These are phyloP conservation scores for Epichloe sp. DNA, from an alignment of 2,329 filamentous ascomycete species.

Conservation along the genomic window DNA sequence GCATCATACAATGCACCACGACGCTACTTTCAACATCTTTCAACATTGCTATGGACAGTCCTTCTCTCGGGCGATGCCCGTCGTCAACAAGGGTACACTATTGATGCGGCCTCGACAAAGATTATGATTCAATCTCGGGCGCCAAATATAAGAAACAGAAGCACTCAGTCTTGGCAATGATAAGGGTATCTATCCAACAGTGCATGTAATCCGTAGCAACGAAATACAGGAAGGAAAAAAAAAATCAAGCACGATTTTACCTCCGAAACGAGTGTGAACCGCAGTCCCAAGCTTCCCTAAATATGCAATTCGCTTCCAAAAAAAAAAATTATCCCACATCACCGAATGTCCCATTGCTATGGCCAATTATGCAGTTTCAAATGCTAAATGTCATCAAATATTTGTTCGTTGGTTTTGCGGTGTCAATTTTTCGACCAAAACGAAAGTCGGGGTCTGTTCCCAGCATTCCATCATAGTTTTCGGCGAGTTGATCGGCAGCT, in stretches of 20 bases:
- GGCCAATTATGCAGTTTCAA: neutral
- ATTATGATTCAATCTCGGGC: too few relatives aligned
- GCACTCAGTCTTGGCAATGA: too few relatives aligned
- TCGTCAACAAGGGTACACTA: too few relatives aligned
- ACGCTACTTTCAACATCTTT: too few relatives aligned
- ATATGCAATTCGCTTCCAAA: neutral
- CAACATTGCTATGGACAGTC: too few relatives aligned
- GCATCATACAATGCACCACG: too few relatives aligned
- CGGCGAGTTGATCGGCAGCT: neutral
- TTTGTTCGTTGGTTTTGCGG: neutral
- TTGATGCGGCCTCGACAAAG: too few relatives aligned
- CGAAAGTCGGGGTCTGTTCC: neutral
- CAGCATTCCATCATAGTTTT: neutral
- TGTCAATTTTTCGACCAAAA: neutral
- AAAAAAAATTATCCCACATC: neutral
- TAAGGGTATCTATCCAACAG: conserved; percentile 4
- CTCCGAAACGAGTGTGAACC: neutral
- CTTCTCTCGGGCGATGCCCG: too few relatives aligned
- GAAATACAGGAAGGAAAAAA: neutral
- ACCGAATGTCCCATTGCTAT: neutral
- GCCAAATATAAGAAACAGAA: too few relatives aligned
- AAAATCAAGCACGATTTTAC: neutral
- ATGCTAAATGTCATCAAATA: neutral
- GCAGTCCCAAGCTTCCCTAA: neutral
- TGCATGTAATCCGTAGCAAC: neutral